Base-by-base conservation (phyloP, 768 basidiomycete genomes). In the Daedaleopsis sinensis region DNA sequence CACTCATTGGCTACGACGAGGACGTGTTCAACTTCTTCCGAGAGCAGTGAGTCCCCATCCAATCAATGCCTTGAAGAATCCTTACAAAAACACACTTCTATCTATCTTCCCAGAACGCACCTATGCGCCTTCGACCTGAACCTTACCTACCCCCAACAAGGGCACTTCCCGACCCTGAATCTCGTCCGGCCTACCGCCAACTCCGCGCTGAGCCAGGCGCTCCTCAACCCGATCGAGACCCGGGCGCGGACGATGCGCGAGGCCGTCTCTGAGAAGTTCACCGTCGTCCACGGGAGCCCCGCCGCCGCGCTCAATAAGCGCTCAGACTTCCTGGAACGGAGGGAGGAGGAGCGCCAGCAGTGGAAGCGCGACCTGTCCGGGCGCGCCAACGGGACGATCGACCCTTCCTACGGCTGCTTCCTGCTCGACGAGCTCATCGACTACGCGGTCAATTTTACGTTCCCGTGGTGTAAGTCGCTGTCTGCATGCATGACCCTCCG, bases 391-490 rank as follows among this genome's bases (percentile, higher is more conserved):
- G 87, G 82, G 15, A 84, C 82, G 1, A 79, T 74, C 43, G 73
- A 76, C 51, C 68, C 74, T 23, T 70, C 61, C 49, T 74, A 74
- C 50, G 66, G 67, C 1, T 91, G 90, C 71, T 77, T 84, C 58
- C 70, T 90, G 21, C 78, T 83, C 39, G 82, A 86, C 60, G 83
- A 87, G 74, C 80, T 86, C 70, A 68, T 87, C 35, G 88, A 90
- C 72, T 90, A 90, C 65, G 87, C 89, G 13, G 60, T 84, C 57
- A 91, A 90, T 67, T 90, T 79, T 65, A 87, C 89, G 0, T 85
- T 81, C 70, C 90, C 90, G 2, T 82, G 81, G 82, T 71, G 69
- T 70, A 36, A 59, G 64, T 58, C 7, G 11, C 5, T 4, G 19
- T 49, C 47, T 8, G 47, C 11, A 21, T 11, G 21, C 9, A 49